Evolutionary conservation across 148 eudicot species (phyloP).

Genomic region (Fagopyrum tataricum): DNA sequence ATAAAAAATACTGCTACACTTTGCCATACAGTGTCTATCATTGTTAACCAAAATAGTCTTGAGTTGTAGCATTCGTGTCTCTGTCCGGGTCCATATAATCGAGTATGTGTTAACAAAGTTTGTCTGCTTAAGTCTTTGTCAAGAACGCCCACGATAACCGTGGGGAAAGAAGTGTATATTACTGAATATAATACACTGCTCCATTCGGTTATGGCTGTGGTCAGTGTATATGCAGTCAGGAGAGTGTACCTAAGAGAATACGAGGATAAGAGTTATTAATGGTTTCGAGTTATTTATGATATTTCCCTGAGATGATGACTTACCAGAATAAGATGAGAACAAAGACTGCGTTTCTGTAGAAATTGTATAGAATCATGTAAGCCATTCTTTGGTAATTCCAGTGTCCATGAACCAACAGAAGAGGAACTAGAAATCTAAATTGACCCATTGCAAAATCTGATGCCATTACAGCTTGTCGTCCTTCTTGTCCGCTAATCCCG

Average conservation of each 20-base stretch:
- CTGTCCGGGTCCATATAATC: slow-evolving; percentile 82
- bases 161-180: slow-evolving; percentile 82
- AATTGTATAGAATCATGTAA: slow-evolving; percentile 92
- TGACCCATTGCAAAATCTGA: slow-evolving; percentile 99
- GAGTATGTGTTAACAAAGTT: slow-evolving; percentile 67
- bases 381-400: slow-evolving; percentile 99
- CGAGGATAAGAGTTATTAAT: slow-evolving; percentile 11
- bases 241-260: slow-evolving; percentile 60
- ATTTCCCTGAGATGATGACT: slow-evolving; percentile 19
- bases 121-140: slow-evolving; percentile 88
- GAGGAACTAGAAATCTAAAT: slow-evolving; percentile 86
- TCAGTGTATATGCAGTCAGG: slow-evolving; percentile 67
- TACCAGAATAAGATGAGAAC: slow-evolving; percentile 90
- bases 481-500: slow-evolving; percentile 99
- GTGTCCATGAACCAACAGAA: slow-evolving; percentile 93
- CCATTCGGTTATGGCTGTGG: slow-evolving; percentile 97
- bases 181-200: slow-evolving; percentile 84
- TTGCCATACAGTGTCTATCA: slow-evolving; percentile 90
- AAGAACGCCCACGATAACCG: slow-evolving; percentile 76
- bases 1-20: slow-evolving; percentile 68
- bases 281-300: slow-evolving; percentile 4
- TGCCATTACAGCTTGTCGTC: slow-evolving; percentile 99
- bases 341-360: slow-evolving; percentile 89
- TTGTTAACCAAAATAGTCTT: slow-evolving; percentile 75
- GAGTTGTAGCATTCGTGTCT: slow-evolving; percentile 75